These are phyloP conservation scores for Geotrichum restrictum DNA, from an alignment of 1,139 yeast species.

Conservation along the genomic window DNA sequence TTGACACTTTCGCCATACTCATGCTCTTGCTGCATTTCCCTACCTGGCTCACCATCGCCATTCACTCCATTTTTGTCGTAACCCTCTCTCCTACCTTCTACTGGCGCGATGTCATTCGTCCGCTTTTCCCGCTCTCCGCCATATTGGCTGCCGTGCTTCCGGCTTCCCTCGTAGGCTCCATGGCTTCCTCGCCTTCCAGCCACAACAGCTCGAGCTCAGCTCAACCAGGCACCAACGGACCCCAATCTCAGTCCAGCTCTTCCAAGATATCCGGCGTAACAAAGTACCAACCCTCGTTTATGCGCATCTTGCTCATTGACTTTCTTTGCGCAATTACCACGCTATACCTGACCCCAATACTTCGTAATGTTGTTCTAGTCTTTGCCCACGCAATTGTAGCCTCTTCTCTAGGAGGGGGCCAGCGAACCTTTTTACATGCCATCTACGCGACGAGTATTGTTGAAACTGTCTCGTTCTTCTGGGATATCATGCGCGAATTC, in stretches of 20 bases:
- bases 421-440: constrained; percentile 33
- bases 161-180: neutral
- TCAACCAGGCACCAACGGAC: neutral
- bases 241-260: constrained; percentile 16
- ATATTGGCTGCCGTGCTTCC: constrained; percentile 2
- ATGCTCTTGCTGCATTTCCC: constrained; percentile 34
- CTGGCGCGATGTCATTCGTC: constrained; percentile 10
- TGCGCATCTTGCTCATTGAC: constrained; percentile 26
- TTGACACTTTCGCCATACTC: constrained; percentile 36
- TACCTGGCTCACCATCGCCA: constrained; percentile 29
- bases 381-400: constrained; percentile 40
- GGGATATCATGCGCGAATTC: constrained; percentile 24
- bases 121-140: neutral
- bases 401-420: constrained; percentile 38
- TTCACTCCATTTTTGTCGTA: constrained; percentile 32
- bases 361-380: constrained; percentile 30
- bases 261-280: constrained; percentile 18
- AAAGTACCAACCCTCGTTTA: constrained; percentile 10
- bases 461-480: constrained; percentile 29
- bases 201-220: constrained; percentile 1
- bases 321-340: constrained; percentile 28
- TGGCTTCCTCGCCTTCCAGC: constrained; percentile 2
- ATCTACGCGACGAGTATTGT: constrained; percentile 35
- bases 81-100: constrained; percentile 23
- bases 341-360: constrained; percentile 29